Evolutionary conservation across 78 protist species (phyloP).

Genomic region (Cavenderia fasciculata): DNA sequence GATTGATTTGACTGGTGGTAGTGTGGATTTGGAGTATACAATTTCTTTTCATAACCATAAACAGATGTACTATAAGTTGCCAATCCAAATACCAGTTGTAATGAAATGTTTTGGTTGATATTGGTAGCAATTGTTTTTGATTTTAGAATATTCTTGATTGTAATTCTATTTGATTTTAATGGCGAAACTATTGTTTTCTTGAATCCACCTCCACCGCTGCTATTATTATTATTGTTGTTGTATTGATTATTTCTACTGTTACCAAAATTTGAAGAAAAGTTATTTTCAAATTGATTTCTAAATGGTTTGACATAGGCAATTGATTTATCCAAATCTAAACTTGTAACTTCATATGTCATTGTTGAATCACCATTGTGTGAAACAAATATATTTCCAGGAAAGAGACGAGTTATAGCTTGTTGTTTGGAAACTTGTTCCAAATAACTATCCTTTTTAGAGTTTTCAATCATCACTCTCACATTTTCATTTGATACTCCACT

Average conservation of each 20-base stretch:
- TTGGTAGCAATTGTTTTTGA: not conserved
- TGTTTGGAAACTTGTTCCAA: slow-evolving; percentile 21
- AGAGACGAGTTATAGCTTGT: slow-evolving; percentile 30
- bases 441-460: no score
- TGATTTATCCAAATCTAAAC: not conserved
- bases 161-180: no score
- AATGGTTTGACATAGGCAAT: no score
- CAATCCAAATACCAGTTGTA: slow-evolving; percentile 39
- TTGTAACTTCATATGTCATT: slow-evolving; percentile 10
- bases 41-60: slow-evolving; percentile 13
- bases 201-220: no score
- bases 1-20: not conserved
- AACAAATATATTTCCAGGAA: slow-evolving; percentile 48
- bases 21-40: not conserved
- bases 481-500: no score
- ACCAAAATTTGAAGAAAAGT: no score
- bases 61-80: slow-evolving; percentile 39
- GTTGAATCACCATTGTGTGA: not conserved
- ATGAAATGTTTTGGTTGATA: not conserved
- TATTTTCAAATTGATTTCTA: no score
- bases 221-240: no score
- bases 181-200: no score
- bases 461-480: no score
- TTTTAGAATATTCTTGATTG: slow-evolving; percentile 19
- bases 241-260: no score